phyloP scores from a whole-genome alignment of 768 basidiomycete genomes.

The Termitomyces sp. region DNA sequence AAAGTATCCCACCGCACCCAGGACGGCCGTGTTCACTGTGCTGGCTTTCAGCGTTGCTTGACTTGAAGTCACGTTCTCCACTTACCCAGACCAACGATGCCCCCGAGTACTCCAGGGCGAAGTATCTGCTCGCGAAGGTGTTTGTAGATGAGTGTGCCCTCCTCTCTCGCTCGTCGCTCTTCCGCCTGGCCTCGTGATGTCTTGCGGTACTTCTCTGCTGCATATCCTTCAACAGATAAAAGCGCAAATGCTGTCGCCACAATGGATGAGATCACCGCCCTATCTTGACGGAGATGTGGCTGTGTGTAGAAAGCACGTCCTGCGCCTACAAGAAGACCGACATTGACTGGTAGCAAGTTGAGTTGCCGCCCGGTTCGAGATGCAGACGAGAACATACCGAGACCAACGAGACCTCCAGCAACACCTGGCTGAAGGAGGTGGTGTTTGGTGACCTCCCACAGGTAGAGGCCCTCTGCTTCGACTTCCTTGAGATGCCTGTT shows the following conservation, averaged over 20 bases:
- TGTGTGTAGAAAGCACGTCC: slow-evolving; percentile 63
- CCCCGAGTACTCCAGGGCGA: slow-evolving; percentile 63
- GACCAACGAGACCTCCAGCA: slow-evolving; percentile 67
- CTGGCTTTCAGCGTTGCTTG: neutral
- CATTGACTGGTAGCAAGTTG: slow-evolving; percentile 47
- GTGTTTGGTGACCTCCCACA: slow-evolving; percentile 50
- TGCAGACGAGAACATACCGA: slow-evolving; percentile 41
- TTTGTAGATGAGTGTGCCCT: slow-evolving; percentile 53
- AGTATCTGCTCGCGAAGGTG: slow-evolving; percentile 53
- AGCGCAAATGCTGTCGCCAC: slow-evolving; percentile 54
- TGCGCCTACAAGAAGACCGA: slow-evolving; percentile 61
- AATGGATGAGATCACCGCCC: slow-evolving; percentile 48
- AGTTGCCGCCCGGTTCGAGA: neutral
- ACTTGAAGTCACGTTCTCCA: neutral
- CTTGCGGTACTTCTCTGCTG: slow-evolving; percentile 54
- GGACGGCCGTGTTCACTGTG: slow-evolving; percentile 58
- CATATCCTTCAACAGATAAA: slow-evolving; percentile 60
- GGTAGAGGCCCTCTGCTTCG: slow-evolving; percentile 48
- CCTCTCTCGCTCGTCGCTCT: slow-evolving; percentile 51
- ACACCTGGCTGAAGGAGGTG: slow-evolving; percentile 63
- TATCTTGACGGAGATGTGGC: slow-evolving; percentile 57
- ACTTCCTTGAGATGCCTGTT: slow-evolving; percentile 37
- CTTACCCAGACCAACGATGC: slow-evolving; percentile 59
- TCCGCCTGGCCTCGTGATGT: slow-evolving; percentile 58
- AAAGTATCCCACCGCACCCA: slow-evolving; percentile 62